A percentile compares a stretch with the other conserved stretches of the same genome.
These are phyloP conservation scores for Candida qinlingensis DNA, from an alignment of 805 yeast genomes.

Conservation along the genomic window DNA sequence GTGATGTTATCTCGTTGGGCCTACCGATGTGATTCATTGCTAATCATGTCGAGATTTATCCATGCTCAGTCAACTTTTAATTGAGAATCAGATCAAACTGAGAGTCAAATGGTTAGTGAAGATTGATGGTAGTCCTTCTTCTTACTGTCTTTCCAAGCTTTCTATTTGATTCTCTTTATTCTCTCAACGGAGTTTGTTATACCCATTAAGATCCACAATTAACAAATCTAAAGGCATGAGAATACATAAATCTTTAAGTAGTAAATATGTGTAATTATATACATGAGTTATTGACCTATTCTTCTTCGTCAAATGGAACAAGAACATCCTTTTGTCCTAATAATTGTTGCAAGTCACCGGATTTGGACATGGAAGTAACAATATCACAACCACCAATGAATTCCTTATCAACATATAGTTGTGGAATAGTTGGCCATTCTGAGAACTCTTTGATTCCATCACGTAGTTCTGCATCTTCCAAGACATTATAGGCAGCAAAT, in stretches of 20 bases:
- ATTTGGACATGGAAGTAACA: constrained; percentile 81
- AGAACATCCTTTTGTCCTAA: constrained; percentile 75
- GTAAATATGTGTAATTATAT: constrained; percentile 1
- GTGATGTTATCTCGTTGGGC: neutral
- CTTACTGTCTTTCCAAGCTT: no score
- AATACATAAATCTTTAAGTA: constrained; percentile 18
- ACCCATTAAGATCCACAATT: constrained; percentile 21
- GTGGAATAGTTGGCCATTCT: constrained; percentile 99
- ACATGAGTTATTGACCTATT: constrained; percentile 19
- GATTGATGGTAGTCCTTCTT: no score
- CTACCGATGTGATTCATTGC: no score
- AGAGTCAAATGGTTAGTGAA: neutral
- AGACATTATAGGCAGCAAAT: constrained; percentile 94
- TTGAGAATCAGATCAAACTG: constrained; percentile 2
- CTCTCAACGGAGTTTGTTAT: constrained; percentile 36
- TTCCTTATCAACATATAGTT: constrained; percentile 83
- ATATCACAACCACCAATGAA: constrained; percentile 98
- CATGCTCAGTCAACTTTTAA: constrained; percentile 1
- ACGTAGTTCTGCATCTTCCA: constrained; percentile 91
- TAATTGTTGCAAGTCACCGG: constrained; percentile 85
- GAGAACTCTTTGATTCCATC: constrained; percentile 93
- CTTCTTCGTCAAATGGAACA: constrained; percentile 58
- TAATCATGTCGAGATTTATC: neutral
- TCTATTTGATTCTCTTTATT: constrained; percentile 2
- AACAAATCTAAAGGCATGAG: constrained; percentile 40